Evolutionary conservation across 345 rosid species (phyloP).

Genomic region (Eucalyptus albens): DNA sequence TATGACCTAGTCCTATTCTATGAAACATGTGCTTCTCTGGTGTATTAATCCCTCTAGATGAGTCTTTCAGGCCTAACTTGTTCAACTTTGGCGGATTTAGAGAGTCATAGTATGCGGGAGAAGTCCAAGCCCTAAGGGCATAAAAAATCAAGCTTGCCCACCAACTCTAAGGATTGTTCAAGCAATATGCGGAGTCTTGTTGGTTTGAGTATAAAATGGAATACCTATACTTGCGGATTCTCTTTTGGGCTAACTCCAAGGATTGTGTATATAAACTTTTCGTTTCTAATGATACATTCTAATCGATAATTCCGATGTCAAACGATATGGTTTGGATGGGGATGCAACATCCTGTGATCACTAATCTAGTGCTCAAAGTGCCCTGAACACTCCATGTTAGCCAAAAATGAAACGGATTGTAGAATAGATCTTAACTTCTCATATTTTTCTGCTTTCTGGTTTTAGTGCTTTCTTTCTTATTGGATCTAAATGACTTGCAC

Average conservation of each 20-base stretch:
- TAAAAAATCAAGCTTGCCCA: neutral
- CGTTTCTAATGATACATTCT: neutral
- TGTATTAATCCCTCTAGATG: neutral
- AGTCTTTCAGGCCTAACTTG: neutral
- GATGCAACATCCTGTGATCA: neutral
- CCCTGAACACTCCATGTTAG: neutral
- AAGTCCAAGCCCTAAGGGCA: neutral
- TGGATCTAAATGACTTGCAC: neutral
- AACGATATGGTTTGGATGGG: neutral
- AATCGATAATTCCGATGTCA: neutral
- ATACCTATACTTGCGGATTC: neutral
- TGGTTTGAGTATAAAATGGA: neutral
- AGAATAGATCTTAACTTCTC: neutral
- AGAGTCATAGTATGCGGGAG: neutral
- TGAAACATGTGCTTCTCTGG: neutral
- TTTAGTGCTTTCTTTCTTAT: neutral
- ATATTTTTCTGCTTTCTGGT: neutral
- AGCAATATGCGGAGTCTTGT: neutral
- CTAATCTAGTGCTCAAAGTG: neutral
- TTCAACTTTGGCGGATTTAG: neutral
- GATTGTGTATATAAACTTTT: neutral
- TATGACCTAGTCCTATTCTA: neutral
- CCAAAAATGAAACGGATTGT: neutral
- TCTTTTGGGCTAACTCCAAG: neutral
- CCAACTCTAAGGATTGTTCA: neutral